These are phyloP conservation scores for Datisca glomerata DNA, from an alignment of 306 rosid species.

Conservation along the genomic window DNA sequence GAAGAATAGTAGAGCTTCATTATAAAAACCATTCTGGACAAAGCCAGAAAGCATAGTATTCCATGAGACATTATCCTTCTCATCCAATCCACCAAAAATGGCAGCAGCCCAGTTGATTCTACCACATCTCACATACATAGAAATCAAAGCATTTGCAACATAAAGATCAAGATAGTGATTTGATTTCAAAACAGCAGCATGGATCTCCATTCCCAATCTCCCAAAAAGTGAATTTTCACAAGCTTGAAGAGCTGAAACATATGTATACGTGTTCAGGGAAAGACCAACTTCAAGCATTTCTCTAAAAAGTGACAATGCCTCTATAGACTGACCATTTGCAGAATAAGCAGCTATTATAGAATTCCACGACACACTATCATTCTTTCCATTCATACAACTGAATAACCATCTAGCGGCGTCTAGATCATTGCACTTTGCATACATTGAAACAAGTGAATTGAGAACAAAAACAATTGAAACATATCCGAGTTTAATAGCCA, in stretches of 20 bases:
- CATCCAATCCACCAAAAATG: constrained; percentile 28
- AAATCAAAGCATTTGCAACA: constrained; percentile 58
- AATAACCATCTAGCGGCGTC: constrained; percentile 39
- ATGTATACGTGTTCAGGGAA: constrained; percentile 35
- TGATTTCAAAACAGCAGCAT: constrained; percentile 38
- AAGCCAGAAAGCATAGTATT: constrained; percentile 60
- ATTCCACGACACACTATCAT: constrained; percentile 60
- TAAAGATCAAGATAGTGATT: constrained; percentile 28
- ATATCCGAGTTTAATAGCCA: constrained; percentile 50
- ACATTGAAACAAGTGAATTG: constrained; percentile 62
- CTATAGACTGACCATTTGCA: constrained; percentile 24
- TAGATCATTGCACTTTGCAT: constrained; percentile 45
- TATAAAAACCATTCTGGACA: constrained; percentile 38
- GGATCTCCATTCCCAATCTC: constrained; percentile 51
- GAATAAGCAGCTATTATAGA: constrained; percentile 53
- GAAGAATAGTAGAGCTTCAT: constrained; percentile 38
- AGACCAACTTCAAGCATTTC: constrained; percentile 35
- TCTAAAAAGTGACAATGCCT: constrained; percentile 39
- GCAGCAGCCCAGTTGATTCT: constrained; percentile 28
- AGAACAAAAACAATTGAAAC: constrained; percentile 29
- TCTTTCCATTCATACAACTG: constrained; percentile 27
- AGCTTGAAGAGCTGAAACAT: constrained; percentile 60
- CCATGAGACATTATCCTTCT: constrained; percentile 54
- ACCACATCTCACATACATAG: constrained; percentile 54
- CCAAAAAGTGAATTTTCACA: constrained; percentile 35